Base-by-base conservation (phyloP, 2,329 filamentous ascomycete genomes). In the Colletotrichum australisinense region DNA sequence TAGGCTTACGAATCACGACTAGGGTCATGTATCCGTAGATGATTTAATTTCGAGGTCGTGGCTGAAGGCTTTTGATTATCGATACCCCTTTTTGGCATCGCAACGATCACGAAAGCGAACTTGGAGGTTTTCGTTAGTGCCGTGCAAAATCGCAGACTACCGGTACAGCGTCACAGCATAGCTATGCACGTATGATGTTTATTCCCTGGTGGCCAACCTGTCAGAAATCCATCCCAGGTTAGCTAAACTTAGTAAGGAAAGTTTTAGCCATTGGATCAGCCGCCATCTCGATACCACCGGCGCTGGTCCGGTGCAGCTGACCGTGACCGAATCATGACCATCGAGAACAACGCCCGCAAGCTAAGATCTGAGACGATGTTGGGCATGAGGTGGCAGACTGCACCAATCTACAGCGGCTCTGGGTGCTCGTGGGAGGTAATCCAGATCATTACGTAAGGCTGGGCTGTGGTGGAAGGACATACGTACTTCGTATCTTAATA, bases 381-480 rank as follows among this genome's bases (percentile, higher is more conserved):
- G 32, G 19, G 69, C 19, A 52, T n/a, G 32, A 35, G 32, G 32
- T 35, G 65, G 38, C 57, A 42, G 14, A 35, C 59, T 28, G 42
- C 16, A 63, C 71, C 71, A 73, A 66, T 66, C 60, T 60, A 35
- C 59, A 71, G 60, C 67, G 67, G 22, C 67, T 62, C 30, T 32
- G 60, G 56, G 8, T 28, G 35, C 71, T 28, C 49, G 67, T 71
- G 49, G 67, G 35, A n/a, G 46, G 55, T 35, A 9, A 9, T 52
- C 9, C 14, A 24, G 12, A 3, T 5, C 22, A 35, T 73, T 73
- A 73, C 67, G 56, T 73, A 73, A 73, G 67, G 14, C 30, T 28
- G 24, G 42, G 42, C 42, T 49, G 14, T 16, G n/a, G 35, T 14
- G 35, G 46, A 46, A 62, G 46, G 32, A 35, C 67, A 65, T 65